Percentiles rank a stretch among this genome's conserved stretches.
Evolutionary conservation across 352 stramenopile genomes (phyloP).

Genomic region (Pythium rishiriense): DNA sequence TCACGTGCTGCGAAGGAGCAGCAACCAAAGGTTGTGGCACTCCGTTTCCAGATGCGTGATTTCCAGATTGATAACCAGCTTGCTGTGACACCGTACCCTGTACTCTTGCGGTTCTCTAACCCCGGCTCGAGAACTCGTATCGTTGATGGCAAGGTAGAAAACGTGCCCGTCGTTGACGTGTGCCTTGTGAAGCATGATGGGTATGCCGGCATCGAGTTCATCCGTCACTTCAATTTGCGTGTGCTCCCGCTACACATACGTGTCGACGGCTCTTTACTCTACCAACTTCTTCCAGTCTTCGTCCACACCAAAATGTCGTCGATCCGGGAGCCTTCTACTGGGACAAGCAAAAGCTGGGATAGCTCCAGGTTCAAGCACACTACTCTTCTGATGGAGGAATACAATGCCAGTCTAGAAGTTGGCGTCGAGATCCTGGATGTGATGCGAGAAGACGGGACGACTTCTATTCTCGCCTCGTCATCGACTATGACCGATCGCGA

Average conservation of each 20-base stretch:
- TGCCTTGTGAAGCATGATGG: constrained; percentile 84
- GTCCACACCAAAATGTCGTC: constrained; percentile 43
- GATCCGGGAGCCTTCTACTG: constrained; percentile 21
- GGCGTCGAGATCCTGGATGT: constrained; percentile 71
- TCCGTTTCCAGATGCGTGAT: constrained; percentile 69
- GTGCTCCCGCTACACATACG: constrained; percentile 77
- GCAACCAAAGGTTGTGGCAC: constrained; percentile 54
- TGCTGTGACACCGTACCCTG: constrained; percentile 76
- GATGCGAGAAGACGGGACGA: constrained; percentile 59
- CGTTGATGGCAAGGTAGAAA: constrained; percentile 53
- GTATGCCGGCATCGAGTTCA: constrained; percentile 87
- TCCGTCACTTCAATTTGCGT: constrained; percentile 75
- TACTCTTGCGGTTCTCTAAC: constrained; percentile 83
- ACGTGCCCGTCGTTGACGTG: constrained; percentile 69
- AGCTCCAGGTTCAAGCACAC: constrained; percentile 39
- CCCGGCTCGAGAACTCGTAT: constrained; percentile 43
- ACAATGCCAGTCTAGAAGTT: constrained; percentile 70
- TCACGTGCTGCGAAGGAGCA: constrained; percentile 62
- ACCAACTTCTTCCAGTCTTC: constrained; percentile 69
- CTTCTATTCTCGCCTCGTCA: constrained; percentile 38
- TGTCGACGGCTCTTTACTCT: constrained; percentile 80
- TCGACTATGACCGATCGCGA: constrained; percentile 24
- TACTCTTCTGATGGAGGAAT: constrained; percentile 64
- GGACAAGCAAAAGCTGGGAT: constrained; percentile 25
- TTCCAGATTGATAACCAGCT: constrained; percentile 90